Evolutionary conservation across 495 filamentous ascomycete species (phyloP).

Genomic region (Melanomma pulvis-pyrius): DNA sequence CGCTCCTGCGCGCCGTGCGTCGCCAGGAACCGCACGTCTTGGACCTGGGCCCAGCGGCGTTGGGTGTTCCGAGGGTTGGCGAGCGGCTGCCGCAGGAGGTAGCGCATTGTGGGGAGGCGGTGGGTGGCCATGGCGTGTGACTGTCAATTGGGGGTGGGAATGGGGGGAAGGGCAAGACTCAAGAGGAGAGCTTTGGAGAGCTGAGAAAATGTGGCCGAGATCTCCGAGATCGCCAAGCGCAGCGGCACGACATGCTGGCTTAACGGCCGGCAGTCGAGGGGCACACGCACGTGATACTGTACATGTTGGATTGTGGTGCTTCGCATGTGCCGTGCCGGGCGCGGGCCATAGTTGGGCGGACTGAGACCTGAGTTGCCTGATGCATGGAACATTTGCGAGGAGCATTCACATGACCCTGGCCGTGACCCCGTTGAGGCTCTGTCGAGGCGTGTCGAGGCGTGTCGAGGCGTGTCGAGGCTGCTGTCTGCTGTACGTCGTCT

Average conservation of each 20-base stretch:
- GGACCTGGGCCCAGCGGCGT: slow-evolving; percentile 86
- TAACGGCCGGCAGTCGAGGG: not conserved
- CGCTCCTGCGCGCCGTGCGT: slow-evolving; percentile 63
- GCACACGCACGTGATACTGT: too few relatives aligned
- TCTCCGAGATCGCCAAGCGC: not conserved
- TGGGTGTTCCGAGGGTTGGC: slow-evolving; percentile 51
- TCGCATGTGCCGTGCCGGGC: too few relatives aligned
- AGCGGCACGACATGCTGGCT: not conserved
- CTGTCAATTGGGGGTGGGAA: not conserved
- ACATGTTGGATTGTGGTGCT: too few relatives aligned
- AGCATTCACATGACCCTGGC: too few relatives aligned
- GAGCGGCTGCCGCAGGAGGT: slow-evolving; percentile 38
- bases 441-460: too few relatives aligned
- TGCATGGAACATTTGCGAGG: too few relatives aligned
- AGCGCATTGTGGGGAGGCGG: slow-evolving; percentile 38
- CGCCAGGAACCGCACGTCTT: slow-evolving; percentile 87
- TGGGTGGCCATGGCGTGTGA: not conserved
- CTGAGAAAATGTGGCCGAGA: not conserved
- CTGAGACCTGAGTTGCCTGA: too few relatives aligned
- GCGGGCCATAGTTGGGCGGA: too few relatives aligned
- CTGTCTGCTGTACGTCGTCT: too few relatives aligned
- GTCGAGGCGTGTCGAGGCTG: too few relatives aligned
- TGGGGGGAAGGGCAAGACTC: not conserved
- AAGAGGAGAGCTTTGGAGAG: not conserved
- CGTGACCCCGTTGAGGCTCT: too few relatives aligned